Evolutionary conservation across 2,329 filamentous ascomycete genomes (phyloP).

Genomic region (Nemania abortiva): DNA sequence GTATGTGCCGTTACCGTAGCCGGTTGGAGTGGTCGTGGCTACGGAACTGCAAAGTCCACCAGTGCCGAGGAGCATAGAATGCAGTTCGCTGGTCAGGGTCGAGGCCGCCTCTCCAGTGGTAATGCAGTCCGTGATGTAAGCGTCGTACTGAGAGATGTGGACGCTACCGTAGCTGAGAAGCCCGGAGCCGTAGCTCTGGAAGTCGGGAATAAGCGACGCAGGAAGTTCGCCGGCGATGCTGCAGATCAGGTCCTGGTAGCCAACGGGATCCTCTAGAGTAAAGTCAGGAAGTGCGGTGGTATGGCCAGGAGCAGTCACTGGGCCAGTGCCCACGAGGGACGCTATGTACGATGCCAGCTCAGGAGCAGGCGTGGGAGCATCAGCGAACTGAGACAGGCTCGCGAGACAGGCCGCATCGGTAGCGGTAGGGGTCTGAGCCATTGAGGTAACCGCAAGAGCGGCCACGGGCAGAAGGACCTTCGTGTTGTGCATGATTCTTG

Average conservation of each 20-base stretch:
- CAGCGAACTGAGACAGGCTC: neutral
- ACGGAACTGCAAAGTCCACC: slow-evolving; percentile 11
- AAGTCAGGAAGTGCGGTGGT: slow-evolving; percentile 13
- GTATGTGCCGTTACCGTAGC: slow-evolving; percentile 18
- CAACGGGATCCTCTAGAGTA: slow-evolving; percentile 29
- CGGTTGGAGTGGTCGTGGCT: neutral
- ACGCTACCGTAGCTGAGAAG: slow-evolving; percentile 26
- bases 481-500: slow-evolving; percentile 24
- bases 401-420: neutral
- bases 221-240: slow-evolving; percentile 22
- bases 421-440: slow-evolving; percentile 7
- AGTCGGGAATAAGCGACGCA: slow-evolving; percentile 12
- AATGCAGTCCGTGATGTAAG: slow-evolving; percentile 30
- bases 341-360: slow-evolving; percentile 7
- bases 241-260: slow-evolving; percentile 19
- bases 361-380: slow-evolving; percentile 4
- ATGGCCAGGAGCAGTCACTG: slow-evolving; percentile 10
- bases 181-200: slow-evolving; percentile 5
- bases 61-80: slow-evolving; percentile 13
- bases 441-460: slow-evolving; percentile 19
- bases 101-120: slow-evolving; percentile 31
- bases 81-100: slow-evolving; percentile 9
- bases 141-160: slow-evolving; percentile 22
- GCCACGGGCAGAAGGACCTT: slow-evolving; percentile 23
- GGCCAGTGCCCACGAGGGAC: neutral